Percentiles rank a stretch among this genome's conserved stretches.
Conservation (phyloP, 805 yeast species). For the Hanseniaspora thailandica region DNA sequence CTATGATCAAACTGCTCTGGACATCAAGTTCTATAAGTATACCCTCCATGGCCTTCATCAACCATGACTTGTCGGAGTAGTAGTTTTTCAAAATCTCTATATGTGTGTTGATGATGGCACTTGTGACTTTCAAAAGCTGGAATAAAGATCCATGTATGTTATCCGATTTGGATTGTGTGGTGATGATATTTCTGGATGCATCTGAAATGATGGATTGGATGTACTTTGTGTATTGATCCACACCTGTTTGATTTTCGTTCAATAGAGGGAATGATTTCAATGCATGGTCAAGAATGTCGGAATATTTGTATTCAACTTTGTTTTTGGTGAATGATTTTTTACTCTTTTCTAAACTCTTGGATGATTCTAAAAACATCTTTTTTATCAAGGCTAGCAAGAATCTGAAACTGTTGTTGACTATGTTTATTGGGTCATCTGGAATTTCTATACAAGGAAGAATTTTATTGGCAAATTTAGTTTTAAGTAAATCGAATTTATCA, state of each 20-base stretch:
- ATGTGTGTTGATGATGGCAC: conserved; percentile 77
- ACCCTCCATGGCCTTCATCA: conserved; percentile 54
- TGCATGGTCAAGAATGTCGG: conserved; percentile 6
- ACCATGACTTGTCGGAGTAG: conserved; percentile 48
- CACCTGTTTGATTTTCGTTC: conserved; percentile 57
- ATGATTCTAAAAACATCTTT: conserved; percentile 58
- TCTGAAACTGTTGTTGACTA: conserved; percentile 47
- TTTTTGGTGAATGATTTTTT: neutral
- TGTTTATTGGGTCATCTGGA: conserved; percentile 60
- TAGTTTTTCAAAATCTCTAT: conserved; percentile 61
- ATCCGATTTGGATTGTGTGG: conserved; percentile 32
- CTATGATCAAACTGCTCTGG: conserved; percentile 82
- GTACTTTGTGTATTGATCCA: conserved; percentile 72
- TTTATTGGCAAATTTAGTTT: conserved; percentile 60
- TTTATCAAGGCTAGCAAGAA: conserved; percentile 48
- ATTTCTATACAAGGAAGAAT: conserved; percentile 80
- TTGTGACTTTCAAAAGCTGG: conserved; percentile 70
- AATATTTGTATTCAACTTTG: neutral
- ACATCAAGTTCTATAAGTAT: conserved; percentile 83
- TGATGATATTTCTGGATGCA: conserved; percentile 58
- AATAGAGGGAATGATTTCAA: conserved; percentile 67
- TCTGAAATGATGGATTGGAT: conserved; percentile 74
- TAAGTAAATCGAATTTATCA: conserved; percentile 28
- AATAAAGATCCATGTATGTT: conserved; percentile 49
- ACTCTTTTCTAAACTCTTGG: conserved; percentile 27